These are phyloP conservation scores for Alternaria sp. DNA, from an alignment of 2,329 filamentous ascomycete species.

Conservation along the genomic window DNA sequence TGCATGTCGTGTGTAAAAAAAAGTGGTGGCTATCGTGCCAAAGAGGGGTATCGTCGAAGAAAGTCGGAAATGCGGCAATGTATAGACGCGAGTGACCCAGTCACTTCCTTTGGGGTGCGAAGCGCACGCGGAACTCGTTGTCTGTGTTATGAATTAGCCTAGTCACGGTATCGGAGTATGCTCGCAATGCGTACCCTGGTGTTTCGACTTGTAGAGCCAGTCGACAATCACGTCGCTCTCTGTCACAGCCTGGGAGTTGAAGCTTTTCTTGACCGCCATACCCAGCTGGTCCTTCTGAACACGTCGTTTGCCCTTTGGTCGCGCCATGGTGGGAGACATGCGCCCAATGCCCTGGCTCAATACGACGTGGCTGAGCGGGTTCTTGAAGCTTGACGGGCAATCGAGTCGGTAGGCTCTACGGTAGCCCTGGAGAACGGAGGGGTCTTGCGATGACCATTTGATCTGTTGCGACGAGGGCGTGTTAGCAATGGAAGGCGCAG, in stretches of 20 bases:
- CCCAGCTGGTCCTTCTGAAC: slow-evolving; percentile 77
- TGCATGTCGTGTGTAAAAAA: slow-evolving; percentile 29
- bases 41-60: slow-evolving; percentile 45
- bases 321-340: slow-evolving; percentile 77
- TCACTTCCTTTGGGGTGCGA: slow-evolving; percentile 48
- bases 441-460: slow-evolving; percentile 72
- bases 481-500: slow-evolving; percentile 17
- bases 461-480: slow-evolving; percentile 48
- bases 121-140: slow-evolving; percentile 56
- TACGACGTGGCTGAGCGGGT: slow-evolving; percentile 57
- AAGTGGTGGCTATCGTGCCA: slow-evolving; percentile 26
- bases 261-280: slow-evolving; percentile 77
- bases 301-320: slow-evolving; percentile 67
- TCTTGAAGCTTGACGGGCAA: slow-evolving; percentile 72
- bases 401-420: slow-evolving; percentile 74
- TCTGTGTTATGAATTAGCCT: slow-evolving; percentile 40
- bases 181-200: slow-evolving; percentile 55
- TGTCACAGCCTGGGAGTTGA: slow-evolving; percentile 78
- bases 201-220: slow-evolving; percentile 73
- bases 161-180: neutral
- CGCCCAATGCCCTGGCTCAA: slow-evolving; percentile 67
- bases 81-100: slow-evolving; percentile 17
- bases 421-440: slow-evolving; percentile 74
- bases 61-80: slow-evolving; percentile 36
- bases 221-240: slow-evolving; percentile 86